Evolutionary conservation across 768 basidiomycete species (phyloP).

Genomic region (Gloeophyllum trabeum): DNA sequence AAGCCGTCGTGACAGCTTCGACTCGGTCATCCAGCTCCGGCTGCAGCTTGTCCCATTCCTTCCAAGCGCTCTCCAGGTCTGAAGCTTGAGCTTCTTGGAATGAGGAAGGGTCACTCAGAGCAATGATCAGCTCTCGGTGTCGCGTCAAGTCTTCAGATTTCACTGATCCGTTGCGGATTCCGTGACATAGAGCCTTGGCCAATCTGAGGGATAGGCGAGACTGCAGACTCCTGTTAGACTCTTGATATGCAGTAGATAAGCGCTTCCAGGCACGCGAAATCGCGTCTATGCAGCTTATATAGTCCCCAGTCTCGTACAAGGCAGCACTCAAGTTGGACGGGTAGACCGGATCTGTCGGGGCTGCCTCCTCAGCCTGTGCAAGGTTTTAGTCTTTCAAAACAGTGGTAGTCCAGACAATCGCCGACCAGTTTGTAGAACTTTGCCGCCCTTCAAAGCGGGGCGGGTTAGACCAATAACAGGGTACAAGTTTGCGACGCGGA

Average conservation of each 20-base stretch:
- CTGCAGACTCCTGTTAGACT: slow-evolving; percentile 2
- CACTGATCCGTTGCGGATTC: background rate
- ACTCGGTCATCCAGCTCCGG: background rate
- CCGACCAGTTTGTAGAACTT: background rate
- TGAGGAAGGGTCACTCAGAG: background rate
- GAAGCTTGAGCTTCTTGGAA: background rate
- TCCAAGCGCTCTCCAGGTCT: slow-evolving; percentile 5
- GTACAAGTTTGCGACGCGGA: background rate
- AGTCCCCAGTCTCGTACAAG: slow-evolving; percentile 10
- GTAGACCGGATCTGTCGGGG: slow-evolving; percentile 7
- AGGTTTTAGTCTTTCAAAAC: background rate
- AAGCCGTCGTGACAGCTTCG: background rate
- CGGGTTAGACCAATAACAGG: background rate
- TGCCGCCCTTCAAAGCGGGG: background rate
- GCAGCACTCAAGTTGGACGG: slow-evolving; percentile 14
- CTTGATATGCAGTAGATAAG: background rate
- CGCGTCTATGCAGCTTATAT: slow-evolving; percentile 6
- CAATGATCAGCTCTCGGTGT: background rate
- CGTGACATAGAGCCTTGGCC: slow-evolving; percentile 7
- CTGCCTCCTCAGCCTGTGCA: background rate
- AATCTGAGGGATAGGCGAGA: slow-evolving; percentile 7
- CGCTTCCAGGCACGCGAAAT: slow-evolving; percentile 9
- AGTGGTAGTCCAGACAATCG: background rate
- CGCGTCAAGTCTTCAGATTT: background rate
- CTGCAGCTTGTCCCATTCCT: slow-evolving; percentile 4